Base-by-base conservation (phyloP, 2,329 filamentous ascomycete species). In the Colletotrichum melonis region DNA sequence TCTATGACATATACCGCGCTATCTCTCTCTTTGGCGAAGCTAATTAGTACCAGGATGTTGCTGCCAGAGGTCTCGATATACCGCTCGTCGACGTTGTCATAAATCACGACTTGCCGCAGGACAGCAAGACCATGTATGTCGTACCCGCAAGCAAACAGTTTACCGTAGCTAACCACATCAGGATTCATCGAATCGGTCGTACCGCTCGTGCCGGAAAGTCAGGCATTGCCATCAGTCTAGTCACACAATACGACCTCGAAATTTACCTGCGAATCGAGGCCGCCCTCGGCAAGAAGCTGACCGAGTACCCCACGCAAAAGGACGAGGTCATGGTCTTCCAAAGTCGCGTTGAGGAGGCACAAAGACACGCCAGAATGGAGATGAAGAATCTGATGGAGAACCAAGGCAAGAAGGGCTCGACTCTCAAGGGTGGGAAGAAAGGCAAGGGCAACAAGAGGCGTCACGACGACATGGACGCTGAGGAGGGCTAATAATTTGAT, bases 41-140 rank as follows among this genome's bases (percentile, higher is more conserved):
- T 58, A 32, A 30, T 5, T 6, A 22, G 2, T 4, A 6, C 12
- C 9, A n/a, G 30, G 95, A 98, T 81, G 94, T 98, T n/a, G 95
- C 95, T 1, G 94, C 95, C 1, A 92, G 95, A 81, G 96, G 95
- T 87, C 88, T 98, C 7, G 95, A 98, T 86, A 97, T 98, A 59
- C 95, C 95, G 14, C 93, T 91, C n/a, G 95, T 98, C 14, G 95
- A 97, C 76, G 85, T 96, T 0, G 94, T 98, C 2, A 82, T 98
- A 76, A 98, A 98, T 83, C 94, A 92, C 76, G 95, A 98, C 78
- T 84, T 98, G 2, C 94, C 95, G 0, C 89, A 91, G 32, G 94
- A 97, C 82, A 94, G 91, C 78, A 97, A 97, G 83, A 98, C 95
- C 0, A 97, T 97, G 78, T 49, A 22, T 8, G 42, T 22, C 42